Base-by-base conservation (phyloP, 2,329 filamentous ascomycete species). In the Calonectria naviculata region DNA sequence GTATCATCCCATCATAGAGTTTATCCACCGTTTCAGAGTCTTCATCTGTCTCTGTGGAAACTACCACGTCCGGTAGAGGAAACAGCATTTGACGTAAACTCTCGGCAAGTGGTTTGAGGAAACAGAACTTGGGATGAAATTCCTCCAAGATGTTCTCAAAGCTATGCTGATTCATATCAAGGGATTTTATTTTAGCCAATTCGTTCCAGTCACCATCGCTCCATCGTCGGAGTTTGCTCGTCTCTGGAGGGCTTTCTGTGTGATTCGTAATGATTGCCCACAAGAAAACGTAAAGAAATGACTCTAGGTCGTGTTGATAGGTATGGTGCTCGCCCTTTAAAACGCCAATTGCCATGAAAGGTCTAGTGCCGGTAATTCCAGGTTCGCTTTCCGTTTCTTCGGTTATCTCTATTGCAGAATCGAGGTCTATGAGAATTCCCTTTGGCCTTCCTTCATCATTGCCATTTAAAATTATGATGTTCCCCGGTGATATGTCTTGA, bases 241-340 rank as follows among this genome's bases (percentile, higher is more conserved):
- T 29, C 17, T 31, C 7, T 13, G 47, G 28, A 13, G 47, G 47
- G 7, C 19, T 19, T 4, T 52, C 47, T 1, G 26, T 6, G 19
- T 21, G 28, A n/a, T 34, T 34, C 6, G 47, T 34, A 17, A 62
- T 62, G 4, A 44, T 24, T 21, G 62, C 65, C 71, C 71, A 76
- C 4, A 80, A 4, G 1, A 80, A 70, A 3, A 78, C 73, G 21
- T 80, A 81, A 5, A 81, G 31, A 34, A 81, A 80, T 0, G 79
- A 76, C 56, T 81, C 79, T 0, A 81, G 71, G 15, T 80, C 79
- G 10, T 80, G 76, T 1, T 75, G 72, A 36, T 78, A 80, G 1
- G 74, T 79, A 10, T 72, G 73, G 0, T 13, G 15, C 3, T 71
- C 62, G 0, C 60, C 17, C 1, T 28, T 60, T 2, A 77, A 61